A percentile compares a stretch with the other conserved stretches of the same genome.
Conservation (phyloP, 73 alveolate species). For the Effrenium voratum region DNA sequence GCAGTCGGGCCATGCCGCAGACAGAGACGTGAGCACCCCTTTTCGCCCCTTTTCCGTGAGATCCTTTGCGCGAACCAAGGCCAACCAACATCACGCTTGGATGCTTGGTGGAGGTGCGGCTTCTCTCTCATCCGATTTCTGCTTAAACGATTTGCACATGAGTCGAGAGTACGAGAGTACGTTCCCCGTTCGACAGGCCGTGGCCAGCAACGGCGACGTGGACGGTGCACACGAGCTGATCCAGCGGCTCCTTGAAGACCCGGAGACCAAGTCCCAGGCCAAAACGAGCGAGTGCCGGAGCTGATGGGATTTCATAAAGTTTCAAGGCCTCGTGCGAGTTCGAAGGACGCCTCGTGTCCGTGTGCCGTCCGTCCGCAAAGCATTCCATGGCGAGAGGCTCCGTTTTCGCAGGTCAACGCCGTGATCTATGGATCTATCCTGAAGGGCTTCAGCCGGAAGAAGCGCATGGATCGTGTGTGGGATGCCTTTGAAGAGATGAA, state of each 20-base stretch:
- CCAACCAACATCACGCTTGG: slow-evolving; percentile 93
- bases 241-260: slow-evolving; percentile 67
- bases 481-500: slow-evolving; percentile 77
- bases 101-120: slow-evolving; percentile 77
- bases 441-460: slow-evolving; percentile 90
- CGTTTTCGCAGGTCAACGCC: slow-evolving; percentile 51
- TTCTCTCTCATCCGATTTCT: neutral
- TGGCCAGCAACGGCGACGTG: slow-evolving; percentile 92
- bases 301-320: neutral
- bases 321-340: neutral
- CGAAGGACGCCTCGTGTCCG: neutral
- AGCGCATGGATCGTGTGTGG: slow-evolving; percentile 94
- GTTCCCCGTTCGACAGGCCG: slow-evolving; percentile 28
- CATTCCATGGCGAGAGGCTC: too few relatives aligned
- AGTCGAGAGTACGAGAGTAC: neutral
- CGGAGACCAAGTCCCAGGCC: slow-evolving; percentile 85
- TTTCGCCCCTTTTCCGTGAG: neutral
- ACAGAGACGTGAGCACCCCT: neutral
- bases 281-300: neutral
- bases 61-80: neutral
- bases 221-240: slow-evolving; percentile 92
- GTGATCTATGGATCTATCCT: slow-evolving; percentile 87
- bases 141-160: neutral
- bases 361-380: too few relatives aligned
- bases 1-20: too few relatives aligned